A percentile compares a stretch with the other conserved stretches of the same genome.
phyloP scores from a whole-genome alignment of 768 basidiomycete genomes.

The Mycena floridula region DNA sequence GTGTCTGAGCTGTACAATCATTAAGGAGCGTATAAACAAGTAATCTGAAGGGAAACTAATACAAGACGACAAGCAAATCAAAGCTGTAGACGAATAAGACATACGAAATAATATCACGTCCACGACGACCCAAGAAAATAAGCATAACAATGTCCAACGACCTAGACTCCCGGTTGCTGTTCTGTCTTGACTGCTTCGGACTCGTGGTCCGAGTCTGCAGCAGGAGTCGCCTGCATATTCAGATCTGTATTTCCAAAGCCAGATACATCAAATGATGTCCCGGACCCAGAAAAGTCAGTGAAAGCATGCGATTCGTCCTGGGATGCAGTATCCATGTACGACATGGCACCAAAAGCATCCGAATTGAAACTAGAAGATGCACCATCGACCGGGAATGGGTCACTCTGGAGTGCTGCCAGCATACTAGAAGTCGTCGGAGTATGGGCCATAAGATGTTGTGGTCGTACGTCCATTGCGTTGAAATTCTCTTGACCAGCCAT shows the following conservation, averaged over 20 bases:
- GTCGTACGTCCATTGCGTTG: conserved; percentile 54
- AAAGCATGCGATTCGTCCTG: conserved; percentile 69
- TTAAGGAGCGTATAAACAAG: no score
- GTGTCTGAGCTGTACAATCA: no score
- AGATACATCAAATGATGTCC: conserved; percentile 63
- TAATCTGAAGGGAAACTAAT: no score
- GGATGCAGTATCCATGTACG: conserved; percentile 71
- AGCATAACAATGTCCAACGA: not conserved
- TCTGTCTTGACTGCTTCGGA: conserved; percentile 66
- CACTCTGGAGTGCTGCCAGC: conserved; percentile 81
- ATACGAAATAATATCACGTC: not conserved
- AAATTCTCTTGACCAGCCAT: conserved; percentile 86
- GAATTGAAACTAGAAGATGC: conserved; percentile 54
- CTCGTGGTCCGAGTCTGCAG: conserved; percentile 58
- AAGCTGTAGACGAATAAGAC: not conserved
- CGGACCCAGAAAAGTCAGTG: conserved; percentile 58
- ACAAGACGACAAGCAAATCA: not conserved
- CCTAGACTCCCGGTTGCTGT: conserved; percentile 25
- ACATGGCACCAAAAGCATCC: conserved; percentile 64
- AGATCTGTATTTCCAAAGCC: conserved; percentile 65
- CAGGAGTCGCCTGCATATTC: conserved; percentile 46
- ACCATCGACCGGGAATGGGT: conserved; percentile 68
- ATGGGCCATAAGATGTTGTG: conserved; percentile 62
- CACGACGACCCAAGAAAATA: not conserved
- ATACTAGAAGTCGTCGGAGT: conserved; percentile 88